Base-by-base conservation (phyloP, 139 green algal genomes). In the Auxenochlorella pyrenoidosa region DNA sequence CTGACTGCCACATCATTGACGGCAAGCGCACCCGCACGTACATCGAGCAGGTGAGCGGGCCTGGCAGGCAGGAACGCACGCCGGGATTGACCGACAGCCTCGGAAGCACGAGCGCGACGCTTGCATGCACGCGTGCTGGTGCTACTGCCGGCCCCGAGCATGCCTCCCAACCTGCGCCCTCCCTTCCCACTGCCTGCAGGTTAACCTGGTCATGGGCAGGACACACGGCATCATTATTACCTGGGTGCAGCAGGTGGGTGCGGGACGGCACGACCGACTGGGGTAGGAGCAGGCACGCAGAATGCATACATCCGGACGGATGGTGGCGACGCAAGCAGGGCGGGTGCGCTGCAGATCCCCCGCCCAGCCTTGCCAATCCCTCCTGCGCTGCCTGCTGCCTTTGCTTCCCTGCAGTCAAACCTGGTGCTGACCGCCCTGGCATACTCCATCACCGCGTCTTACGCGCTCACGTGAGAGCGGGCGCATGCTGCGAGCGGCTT, bases 31-130 rank as follows among this genome's bases (percentile, higher is more conserved):
- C 0, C 44, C 24, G 26, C 28, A 86, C 41, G 36, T 95, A 90
- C 86, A 96, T 84, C 0, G 92, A 93, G 26, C 86, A 83, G 81
- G 96, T 90, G 22, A 91, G 92, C 4, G 85, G n/a, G 15, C 54
- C 16, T 22, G 54, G 54, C 8, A 58, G 47, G 47, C 12, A n/a
- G n/a, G n/a, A n/a, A n/a, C n/a, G n/a, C n/a, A n/a, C n/a, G n/a
- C n/a, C n/a, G n/a, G n/a, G n/a, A n/a, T n/a, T n/a, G n/a, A n/a
- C n/a, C n/a, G n/a, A n/a, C n/a, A n/a, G n/a, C n/a, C n/a, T n/a
- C n/a, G n/a, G n/a, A n/a, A n/a, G n/a, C n/a, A n/a, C n/a, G n/a
- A n/a, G n/a, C n/a, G n/a, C n/a, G n/a, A n/a, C n/a, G n/a, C n/a
- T n/a, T n/a, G n/a, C 60, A 68, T 26, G 60, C 60, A 30, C 60